These are phyloP conservation scores for Uronychia binucleata DNA, from an alignment of 73 alveolate species.

Conservation along the genomic window DNA sequence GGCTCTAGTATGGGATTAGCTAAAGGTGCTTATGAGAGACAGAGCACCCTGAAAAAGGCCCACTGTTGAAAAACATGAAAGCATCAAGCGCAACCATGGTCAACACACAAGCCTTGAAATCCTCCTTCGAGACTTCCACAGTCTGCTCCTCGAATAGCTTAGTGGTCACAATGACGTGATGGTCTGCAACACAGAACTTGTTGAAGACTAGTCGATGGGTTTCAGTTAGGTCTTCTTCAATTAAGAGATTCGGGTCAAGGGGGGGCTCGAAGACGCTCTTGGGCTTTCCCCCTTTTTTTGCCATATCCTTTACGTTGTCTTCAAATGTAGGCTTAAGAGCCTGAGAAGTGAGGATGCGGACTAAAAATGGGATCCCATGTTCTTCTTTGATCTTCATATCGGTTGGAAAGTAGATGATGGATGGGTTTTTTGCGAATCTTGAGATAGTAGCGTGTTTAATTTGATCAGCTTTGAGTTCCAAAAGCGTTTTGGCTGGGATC, in stretches of 20 bases:
- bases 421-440: slow-evolving; percentile 7
- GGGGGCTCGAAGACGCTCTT: slow-evolving; percentile 56
- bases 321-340: slow-evolving; percentile 3
- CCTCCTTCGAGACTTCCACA: slow-evolving; percentile 45
- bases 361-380: slow-evolving; percentile 7
- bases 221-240: slow-evolving; percentile 36
- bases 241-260: slow-evolving; percentile 53
- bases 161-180: slow-evolving; percentile 62
- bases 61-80: slow-evolving; percentile 66
- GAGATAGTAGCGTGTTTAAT: too few relatives aligned
- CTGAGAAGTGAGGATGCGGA: slow-evolving; percentile 9
- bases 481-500: too few relatives aligned
- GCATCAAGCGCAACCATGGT: slow-evolving; percentile 41
- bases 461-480: too few relatives aligned
- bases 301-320: slow-evolving; percentile 1
- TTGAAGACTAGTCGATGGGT: slow-evolving; percentile 54
- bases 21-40: slow-evolving; percentile 70
- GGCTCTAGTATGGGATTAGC: slow-evolving; percentile 49
- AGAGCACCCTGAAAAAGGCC: slow-evolving; percentile 64
- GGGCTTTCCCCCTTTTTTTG: background rate
- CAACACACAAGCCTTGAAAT: slow-evolving; percentile 36
- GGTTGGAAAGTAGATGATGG: background rate
- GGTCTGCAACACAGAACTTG: slow-evolving; percentile 53
- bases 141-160: slow-evolving; percentile 53
- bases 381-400: background rate